phyloP scores from a whole-genome alignment of 306 rosid genomes.

The Casuarina glauca region DNA sequence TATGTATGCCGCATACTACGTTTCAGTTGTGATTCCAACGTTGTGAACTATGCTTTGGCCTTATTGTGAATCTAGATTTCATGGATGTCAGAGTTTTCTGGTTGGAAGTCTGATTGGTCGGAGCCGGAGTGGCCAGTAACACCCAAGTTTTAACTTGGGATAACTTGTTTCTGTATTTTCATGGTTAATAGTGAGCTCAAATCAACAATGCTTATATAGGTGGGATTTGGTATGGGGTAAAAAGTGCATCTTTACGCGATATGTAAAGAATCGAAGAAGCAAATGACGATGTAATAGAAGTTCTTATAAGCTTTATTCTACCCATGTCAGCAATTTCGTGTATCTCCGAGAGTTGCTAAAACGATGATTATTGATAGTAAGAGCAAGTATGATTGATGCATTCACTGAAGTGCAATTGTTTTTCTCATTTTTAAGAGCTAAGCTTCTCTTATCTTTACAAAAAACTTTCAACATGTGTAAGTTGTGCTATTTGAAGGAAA shows the following conservation, averaged over 20 bases:
- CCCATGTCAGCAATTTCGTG: not conserved
- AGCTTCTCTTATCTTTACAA: not conserved
- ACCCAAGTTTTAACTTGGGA: not conserved
- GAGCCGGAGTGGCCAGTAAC: not conserved
- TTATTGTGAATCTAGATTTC: not conserved
- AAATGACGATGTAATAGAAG: too few relatives aligned
- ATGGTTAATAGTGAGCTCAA: not conserved
- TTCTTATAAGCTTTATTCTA: not conserved
- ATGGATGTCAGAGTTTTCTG: not conserved
- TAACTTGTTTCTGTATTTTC: conserved; percentile 8
- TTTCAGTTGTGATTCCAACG: not conserved
- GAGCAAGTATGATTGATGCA: not conserved
- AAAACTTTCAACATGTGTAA: not conserved
- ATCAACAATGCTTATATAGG: not conserved
- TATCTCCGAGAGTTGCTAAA: not conserved
- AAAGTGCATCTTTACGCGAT: too few relatives aligned
- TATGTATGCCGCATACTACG: not conserved
- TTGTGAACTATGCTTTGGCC: not conserved
- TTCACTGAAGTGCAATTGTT: not conserved
- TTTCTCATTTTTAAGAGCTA: not conserved
- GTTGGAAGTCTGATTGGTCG: conserved; percentile 3
- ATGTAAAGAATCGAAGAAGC: too few relatives aligned
- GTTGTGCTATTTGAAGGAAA: not conserved
- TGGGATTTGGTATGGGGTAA: not conserved
- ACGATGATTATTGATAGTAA: not conserved